Conservation (phyloP, 176 grass and related monocot genomes). For the Eragrostis curvula region DNA sequence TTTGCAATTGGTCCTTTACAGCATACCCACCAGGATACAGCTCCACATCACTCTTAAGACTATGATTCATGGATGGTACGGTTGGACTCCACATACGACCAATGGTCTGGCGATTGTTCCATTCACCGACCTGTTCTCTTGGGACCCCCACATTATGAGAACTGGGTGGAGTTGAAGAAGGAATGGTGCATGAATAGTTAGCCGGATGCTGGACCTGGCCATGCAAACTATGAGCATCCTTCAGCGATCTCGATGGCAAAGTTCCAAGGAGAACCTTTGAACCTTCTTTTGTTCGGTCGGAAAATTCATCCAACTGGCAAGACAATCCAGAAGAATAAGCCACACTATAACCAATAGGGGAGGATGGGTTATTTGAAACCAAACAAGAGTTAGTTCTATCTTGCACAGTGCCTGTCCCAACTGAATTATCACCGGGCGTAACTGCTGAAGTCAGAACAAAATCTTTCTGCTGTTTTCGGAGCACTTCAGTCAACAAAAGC, state of each 20-base stretch:
- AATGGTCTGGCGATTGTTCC: slow-evolving; percentile 49
- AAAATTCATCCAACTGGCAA: slow-evolving; percentile 31
- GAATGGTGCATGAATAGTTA: slow-evolving; percentile 34
- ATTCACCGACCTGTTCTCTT: slow-evolving; percentile 34
- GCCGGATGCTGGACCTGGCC: slow-evolving; percentile 36
- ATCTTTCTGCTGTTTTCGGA: slow-evolving; percentile 60
- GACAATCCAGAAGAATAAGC: slow-evolving; percentile 54
- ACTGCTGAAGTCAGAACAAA: slow-evolving; percentile 42
- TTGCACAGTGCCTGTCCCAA: slow-evolving; percentile 34
- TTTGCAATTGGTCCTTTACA: slow-evolving; percentile 54
- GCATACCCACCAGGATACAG: slow-evolving; percentile 38
- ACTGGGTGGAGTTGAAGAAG: slow-evolving; percentile 29
- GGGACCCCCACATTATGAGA: slow-evolving; percentile 44
- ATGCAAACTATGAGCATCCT: slow-evolving; percentile 48
- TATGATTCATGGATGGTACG: slow-evolving; percentile 14
- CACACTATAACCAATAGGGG: slow-evolving; percentile 41
- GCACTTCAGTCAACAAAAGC: slow-evolving; percentile 68
- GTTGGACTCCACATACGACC: slow-evolving; percentile 64
- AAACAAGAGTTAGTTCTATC: slow-evolving; percentile 49
- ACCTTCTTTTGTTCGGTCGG: slow-evolving; percentile 38
- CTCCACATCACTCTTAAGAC: slow-evolving; percentile 38
- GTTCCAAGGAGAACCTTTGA: slow-evolving; percentile 40
- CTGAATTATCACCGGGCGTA: slow-evolving; percentile 34
- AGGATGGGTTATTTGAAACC: slow-evolving; percentile 40
- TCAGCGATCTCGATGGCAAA: slow-evolving; percentile 29